Percentiles rank a stretch among this genome's conserved stretches.
phyloP scores from a whole-genome alignment of 2,329 filamentous ascomycete genomes.

The Sporothrix phasma region DNA sequence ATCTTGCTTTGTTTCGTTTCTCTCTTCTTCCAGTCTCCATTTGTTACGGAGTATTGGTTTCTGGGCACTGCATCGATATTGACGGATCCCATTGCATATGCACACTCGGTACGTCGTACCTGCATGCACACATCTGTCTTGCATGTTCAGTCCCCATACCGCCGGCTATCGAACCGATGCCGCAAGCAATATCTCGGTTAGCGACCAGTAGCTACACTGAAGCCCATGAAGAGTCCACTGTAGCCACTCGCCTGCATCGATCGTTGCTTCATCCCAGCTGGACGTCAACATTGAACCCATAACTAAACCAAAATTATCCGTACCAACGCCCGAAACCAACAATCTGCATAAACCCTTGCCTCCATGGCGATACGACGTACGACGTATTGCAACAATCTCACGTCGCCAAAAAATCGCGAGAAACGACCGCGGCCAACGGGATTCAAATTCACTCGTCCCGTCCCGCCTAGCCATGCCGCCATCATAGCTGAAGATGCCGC shows the following conservation, averaged over 20 bases:
- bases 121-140: background rate
- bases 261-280: background rate
- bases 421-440: no score
- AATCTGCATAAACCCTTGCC: background rate
- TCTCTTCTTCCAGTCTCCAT: no score
- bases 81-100: background rate
- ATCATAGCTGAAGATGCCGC: background rate
- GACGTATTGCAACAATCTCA: no score
- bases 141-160: no score
- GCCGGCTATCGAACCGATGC: background rate
- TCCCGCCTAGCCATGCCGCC: background rate
- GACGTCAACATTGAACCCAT: background rate
- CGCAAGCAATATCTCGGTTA: background rate
- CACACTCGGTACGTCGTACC: background rate
- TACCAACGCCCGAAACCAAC: background rate
- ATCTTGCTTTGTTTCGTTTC: background rate
- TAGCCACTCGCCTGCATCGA: background rate
- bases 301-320: no score
- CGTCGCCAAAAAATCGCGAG: no score
- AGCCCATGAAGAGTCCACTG: no score
- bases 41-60: no score
- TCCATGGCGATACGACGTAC: background rate
- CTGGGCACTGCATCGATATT: no score
- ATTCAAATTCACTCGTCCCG: no score
- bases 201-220: no score